Base-by-base conservation (phyloP, 2,329 filamentous ascomycete genomes). In the Cladophialophora chaetospira region DNA sequence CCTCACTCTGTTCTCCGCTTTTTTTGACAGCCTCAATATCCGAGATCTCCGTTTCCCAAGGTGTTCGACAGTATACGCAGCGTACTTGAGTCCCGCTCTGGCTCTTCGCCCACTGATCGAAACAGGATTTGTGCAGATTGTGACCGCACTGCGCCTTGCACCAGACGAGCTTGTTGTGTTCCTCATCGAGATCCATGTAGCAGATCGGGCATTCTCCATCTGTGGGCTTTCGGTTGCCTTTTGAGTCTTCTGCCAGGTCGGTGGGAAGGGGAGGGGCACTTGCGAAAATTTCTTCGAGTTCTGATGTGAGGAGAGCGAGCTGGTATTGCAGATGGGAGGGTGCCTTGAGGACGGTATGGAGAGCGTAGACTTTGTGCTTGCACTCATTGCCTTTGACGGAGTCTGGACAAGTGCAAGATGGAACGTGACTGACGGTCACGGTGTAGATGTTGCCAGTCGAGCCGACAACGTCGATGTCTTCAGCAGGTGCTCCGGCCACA, bases 121-220 rank as follows among this genome's bases (percentile, higher is more conserved):
- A 84, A 63, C 83, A 85, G 1, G 68, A 65, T 57, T 78, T 77
- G 67, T 85, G 82, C n/a, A 85, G 71, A 63, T 86, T 86, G 69
- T 86, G 85, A 15, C 83, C 84, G 63, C 84, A 87, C 2, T 79
- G 75, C 0, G 78, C 77, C 65, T 79, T 79, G 70, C 84, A 87
- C 76, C 82, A 87, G 8, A 82, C 70, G 5, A 79, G 75, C 3
- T 78, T 73, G 54, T 79, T 72, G 9, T 73, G 73, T 19, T 53
- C 38, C 1, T 75, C 67, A 23, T 79, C 73, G 50, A 84, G 77
- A 48, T 82, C 79, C 71, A 78, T 80, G 66, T 81, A 83, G 69
- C 84, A 87, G 60, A 87, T 82, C 0, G 83, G 82, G 64, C 84
- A 87, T 58, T 86, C 82, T 19, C 82, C 84, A 49, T 85, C 81